Evolutionary conservation across 345 rosid species (phyloP), one percentile per base, ranked within the genome.

Genomic region (Corchorus capsularis): DNA sequence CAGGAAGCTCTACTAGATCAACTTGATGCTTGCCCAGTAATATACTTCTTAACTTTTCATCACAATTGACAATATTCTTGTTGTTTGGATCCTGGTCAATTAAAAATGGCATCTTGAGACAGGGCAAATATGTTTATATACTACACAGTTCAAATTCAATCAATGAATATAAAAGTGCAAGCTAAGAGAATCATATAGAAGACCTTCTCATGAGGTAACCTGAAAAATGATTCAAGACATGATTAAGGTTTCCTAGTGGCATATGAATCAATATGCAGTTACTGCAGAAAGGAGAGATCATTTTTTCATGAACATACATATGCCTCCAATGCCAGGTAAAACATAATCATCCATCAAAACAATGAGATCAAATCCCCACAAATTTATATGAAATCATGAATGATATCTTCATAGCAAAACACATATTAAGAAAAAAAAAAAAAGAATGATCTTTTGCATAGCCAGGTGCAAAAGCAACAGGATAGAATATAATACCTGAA

Each of bases 1-100:
- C 85, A 63, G 98, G 98, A 74, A 95, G 99, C 69, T 95, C 97
- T 5, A 81, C 92, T 1, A 93, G 85, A 49, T 91, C 98, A 80
- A 95, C 92, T 83, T 74, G 94, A 62, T 85, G 54, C 88, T 89
- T 93, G 47, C 98, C 96, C 73, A 89, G 74, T 77, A 93, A 83
- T 71, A 95, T 90, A 45, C 87, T 82, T 79, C 84, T 89, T 81
- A 95, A 79, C 85, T 90, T 93, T 54, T 84, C 87, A 69, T 95
- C 97, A 75, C 98, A 93, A 53, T 84, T 88, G 79, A 93, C 96
- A 80, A 95, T 46, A 76, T 93, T 95, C 88, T 85, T 93, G 85
- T 95, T 89, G 79, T 74, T 84, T 5, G 91, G 89, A 85, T 93
- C 98, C 98, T 94, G 69, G 79, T 50, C 64, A 69, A 17, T 49